These are phyloP conservation scores for Phlyctochytrium bullatum DNA, from an alignment of 192 early-diverging fungal species.

Conservation along the genomic window DNA sequence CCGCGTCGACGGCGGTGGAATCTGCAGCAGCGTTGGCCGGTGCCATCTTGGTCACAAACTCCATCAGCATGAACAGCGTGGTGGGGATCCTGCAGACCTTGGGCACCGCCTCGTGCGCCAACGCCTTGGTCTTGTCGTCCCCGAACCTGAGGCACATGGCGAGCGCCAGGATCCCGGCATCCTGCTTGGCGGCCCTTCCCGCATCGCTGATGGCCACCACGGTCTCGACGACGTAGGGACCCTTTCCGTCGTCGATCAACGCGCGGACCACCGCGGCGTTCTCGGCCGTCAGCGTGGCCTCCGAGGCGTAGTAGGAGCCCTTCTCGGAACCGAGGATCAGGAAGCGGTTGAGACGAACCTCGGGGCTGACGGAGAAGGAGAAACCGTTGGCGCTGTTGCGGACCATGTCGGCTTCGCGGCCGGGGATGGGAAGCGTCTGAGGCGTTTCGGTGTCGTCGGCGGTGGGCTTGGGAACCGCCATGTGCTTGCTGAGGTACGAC, in stretches of 20 bases:
- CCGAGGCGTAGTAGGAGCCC: slow-evolving; percentile 1
- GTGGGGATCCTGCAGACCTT: slow-evolving; percentile 15
- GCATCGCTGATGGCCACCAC: not conserved
- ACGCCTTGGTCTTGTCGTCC: not conserved
- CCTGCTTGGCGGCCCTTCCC: slow-evolving; percentile 4
- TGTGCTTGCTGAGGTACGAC: slow-evolving; percentile 5
- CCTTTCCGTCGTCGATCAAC: not conserved
- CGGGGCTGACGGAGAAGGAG: not conserved
- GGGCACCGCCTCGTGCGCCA: not conserved
- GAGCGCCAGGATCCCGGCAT: slow-evolving; percentile 5
- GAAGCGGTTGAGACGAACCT: slow-evolving; percentile 11
- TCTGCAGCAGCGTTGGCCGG: not conserved
- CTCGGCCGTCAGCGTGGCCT: slow-evolving; percentile 2
- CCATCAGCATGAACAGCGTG: slow-evolving; percentile 7
- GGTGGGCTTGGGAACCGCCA: not conserved
- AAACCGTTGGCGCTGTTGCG: slow-evolving; percentile 2
- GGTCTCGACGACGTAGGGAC: not conserved
- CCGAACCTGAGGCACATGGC: not conserved
- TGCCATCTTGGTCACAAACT: not conserved
- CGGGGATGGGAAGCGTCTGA: slow-evolving; percentile 3
- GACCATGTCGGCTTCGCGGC: slow-evolving; percentile 7
- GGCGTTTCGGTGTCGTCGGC: not conserved
- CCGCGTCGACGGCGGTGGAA: not conserved
- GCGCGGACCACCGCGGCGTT: not conserved
- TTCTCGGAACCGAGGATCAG: slow-evolving; percentile 15